Conservation (phyloP, 2,329 filamentous ascomycete species). For the Aspergillus eucalypticola region DNA sequence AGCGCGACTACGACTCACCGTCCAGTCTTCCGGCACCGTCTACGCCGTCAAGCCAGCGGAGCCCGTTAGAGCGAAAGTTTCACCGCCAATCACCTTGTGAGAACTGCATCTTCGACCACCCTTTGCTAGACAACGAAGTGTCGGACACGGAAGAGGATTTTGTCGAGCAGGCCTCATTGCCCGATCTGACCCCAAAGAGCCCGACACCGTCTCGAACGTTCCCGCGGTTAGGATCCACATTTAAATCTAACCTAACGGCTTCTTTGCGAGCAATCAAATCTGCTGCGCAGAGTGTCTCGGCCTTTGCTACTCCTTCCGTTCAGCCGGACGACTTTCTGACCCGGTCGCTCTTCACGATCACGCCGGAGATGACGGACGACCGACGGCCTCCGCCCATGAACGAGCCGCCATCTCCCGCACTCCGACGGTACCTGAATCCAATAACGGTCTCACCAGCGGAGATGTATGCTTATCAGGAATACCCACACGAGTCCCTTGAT, state of each 20-base stretch:
- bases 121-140: conserved; percentile 49
- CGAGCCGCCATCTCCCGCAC: conserved; percentile 56
- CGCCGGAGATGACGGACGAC: conserved; percentile 61
- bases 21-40: conserved; percentile 45
- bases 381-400: conserved; percentile 58
- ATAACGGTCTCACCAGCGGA: conserved; percentile 49
- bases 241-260: conserved; percentile 65
- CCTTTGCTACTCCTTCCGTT: conserved; percentile 54
- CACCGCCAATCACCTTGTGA: conserved; percentile 55
- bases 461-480: conserved; percentile 47
- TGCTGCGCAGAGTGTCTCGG: conserved; percentile 62
- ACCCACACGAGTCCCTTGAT: conserved; percentile 36
- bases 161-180: conserved; percentile 12
- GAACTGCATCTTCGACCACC: conserved; percentile 59
- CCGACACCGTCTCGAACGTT: conserved; percentile 33
- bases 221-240: conserved; percentile 50
- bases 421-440: conserved; percentile 64
- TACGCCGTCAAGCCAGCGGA: conserved; percentile 42
- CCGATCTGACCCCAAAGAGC: conserved; percentile 18
- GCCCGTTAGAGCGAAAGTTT: conserved; percentile 42
- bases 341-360: conserved; percentile 57
- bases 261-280: conserved; percentile 63
- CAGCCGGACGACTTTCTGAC: conserved; percentile 62
- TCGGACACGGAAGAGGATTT: conserved; percentile 23
- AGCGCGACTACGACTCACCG: conserved; percentile 52